Evolutionary conservation across 306 rosid genomes (phyloP).

Genomic region (Castanea crenata): DNA sequence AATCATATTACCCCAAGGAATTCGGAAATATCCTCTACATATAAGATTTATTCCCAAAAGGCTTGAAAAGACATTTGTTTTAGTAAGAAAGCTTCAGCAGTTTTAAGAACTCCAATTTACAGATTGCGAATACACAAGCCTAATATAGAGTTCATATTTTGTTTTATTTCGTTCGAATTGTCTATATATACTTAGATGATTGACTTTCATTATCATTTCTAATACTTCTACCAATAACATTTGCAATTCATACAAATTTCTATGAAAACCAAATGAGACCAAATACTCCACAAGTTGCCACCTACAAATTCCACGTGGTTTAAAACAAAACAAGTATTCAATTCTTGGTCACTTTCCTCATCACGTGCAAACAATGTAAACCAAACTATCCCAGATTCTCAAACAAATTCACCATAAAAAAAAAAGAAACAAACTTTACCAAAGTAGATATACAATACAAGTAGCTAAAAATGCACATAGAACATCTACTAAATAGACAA

Average conservation of each 20-base stretch:
- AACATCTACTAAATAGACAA: neutral
- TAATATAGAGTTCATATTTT: neutral
- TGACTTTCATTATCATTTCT: neutral
- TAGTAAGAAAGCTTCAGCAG: too few species aligned
- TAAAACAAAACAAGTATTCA: neutral
- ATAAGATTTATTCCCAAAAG: neutral
- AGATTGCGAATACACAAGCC: neutral
- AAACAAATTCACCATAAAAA: too few species aligned
- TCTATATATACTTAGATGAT: neutral
- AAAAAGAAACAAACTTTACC: neutral
- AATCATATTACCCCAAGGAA: neutral
- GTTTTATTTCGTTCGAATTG: neutral
- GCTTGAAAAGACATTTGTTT: neutral
- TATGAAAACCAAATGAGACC: neutral
- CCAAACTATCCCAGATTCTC: neutral
- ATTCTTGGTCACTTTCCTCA: neutral
- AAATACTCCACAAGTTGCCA: neutral
- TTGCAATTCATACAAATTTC: neutral
- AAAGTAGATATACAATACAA: neutral
- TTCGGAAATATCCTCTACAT: neutral
- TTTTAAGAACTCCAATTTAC: neutral
- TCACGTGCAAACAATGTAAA: neutral
- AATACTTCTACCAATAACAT: neutral
- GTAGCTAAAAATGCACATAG: neutral
- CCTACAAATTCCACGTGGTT: neutral